Evolutionary conservation across 169 alveolate genomes (phyloP), one percentile per base, ranked within the genome.

Genomic region (Amoebophrya sp.): DNA sequence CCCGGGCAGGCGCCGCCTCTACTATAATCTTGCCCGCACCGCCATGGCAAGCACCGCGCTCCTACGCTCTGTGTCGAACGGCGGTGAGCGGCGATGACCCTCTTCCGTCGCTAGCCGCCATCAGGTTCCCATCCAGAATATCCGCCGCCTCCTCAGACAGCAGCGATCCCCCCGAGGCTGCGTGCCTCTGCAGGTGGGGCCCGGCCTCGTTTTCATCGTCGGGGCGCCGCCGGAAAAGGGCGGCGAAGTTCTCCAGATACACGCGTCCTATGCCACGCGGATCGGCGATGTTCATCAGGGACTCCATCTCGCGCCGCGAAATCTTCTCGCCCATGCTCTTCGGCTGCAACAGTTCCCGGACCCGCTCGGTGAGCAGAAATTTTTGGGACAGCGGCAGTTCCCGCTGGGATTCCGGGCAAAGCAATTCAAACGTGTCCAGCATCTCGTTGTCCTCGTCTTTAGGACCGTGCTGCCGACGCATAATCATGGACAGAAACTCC

Each of bases 401-500:
- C 54, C 54, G 54, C 54, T 66, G 83, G 83, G 1, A 2, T 3
- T 7, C 83, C 32, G 83, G 35, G 35, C 83, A 66, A 2, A 66
- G 83, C 39, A n/a, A 3, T 25, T 66, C 83, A n/a, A 66, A 66
- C 1, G 38, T 25, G 32, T 66, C 83, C 83, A 66, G 38, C 83
- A 66, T 66, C 18, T 66, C 83, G 32, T 66, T n/a, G 29, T 66
- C 39, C 83, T n/a, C 35, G 35, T 66, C 83, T 25, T 18, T 25
- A 25, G 83, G 29, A 25, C 83, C 83, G 38, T 25, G 35, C 35
- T 66, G 83, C 83, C 83, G 83, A 66, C 83, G 83, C 35, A 66
- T n/a, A 2, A 66, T 66, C 83, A 66, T 66, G 38, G 83, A 66
- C 83, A 66, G 35, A 66, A 66, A 66, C 83, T 66, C 83, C 83